These are phyloP conservation scores for Scenedesmus sp. DNA, from an alignment of 163 green algal species.

Conservation along the genomic window DNA sequence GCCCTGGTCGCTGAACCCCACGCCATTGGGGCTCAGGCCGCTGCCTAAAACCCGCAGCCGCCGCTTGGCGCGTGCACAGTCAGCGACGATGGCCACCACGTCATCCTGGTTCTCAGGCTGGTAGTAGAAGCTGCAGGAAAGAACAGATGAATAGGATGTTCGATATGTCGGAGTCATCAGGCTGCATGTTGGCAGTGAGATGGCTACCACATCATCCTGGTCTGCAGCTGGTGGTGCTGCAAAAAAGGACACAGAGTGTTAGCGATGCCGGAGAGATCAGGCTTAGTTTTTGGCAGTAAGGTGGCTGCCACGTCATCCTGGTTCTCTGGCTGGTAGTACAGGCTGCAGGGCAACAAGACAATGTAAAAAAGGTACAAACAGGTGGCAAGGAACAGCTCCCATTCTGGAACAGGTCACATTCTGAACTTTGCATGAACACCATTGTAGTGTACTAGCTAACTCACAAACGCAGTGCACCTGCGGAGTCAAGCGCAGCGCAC, in stretches of 20 bases:
- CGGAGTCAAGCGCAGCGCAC: too few relatives aligned
- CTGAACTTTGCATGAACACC: too few relatives aligned
- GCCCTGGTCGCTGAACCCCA: constrained; percentile 86
- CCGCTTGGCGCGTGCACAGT: constrained; percentile 64
- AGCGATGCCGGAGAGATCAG: background rate
- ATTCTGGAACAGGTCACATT: too few relatives aligned
- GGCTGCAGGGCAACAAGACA: constrained; percentile 42
- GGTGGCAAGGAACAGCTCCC: background rate
- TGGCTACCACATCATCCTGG: too few relatives aligned
- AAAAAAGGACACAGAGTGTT: too few relatives aligned
- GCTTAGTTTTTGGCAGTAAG: background rate
- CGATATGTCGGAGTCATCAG: too few relatives aligned
- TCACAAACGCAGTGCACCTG: too few relatives aligned
- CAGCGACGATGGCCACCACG: constrained; percentile 81
- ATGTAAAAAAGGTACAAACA: background rate
- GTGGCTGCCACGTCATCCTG: constrained; percentile 84
- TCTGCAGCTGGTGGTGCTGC: too few relatives aligned
- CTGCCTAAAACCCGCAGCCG: constrained; percentile 88
- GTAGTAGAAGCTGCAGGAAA: constrained; percentile 68
- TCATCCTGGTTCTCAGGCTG: constrained; percentile 88
- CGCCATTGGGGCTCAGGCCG: constrained; percentile 92
- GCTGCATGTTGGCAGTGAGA: too few relatives aligned
- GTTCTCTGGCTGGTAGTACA: constrained; percentile 85
- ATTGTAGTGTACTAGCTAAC: too few relatives aligned
- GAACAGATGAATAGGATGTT: background rate